Conservation (phyloP, 495 filamentous ascomycete genomes). For the Penicillium riverlandense region DNA sequence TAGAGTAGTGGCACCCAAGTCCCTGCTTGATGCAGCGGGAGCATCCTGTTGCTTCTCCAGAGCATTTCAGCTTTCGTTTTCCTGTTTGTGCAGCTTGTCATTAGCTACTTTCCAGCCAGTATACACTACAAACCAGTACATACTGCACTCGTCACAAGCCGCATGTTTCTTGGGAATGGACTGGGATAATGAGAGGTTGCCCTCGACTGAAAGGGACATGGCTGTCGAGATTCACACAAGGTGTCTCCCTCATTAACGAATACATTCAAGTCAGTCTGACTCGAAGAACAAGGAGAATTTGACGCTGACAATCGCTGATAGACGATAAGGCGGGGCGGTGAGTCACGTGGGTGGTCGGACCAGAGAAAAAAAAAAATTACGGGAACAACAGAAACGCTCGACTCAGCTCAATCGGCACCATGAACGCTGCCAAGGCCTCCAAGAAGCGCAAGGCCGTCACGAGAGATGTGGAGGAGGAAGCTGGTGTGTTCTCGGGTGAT, state of each 20-base stretch:
- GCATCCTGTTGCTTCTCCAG: constrained; percentile 35
- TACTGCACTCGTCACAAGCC: constrained; percentile 39
- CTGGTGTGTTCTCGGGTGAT: constrained; percentile 52
- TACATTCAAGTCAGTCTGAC: too few relatives aligned
- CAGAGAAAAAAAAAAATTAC: constrained; percentile 26
- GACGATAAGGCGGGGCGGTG: constrained; percentile 28
- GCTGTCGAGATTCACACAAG: neutral
- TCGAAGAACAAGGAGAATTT: neutral
- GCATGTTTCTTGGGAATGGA: constrained; percentile 26
- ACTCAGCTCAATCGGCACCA: constrained; percentile 14
- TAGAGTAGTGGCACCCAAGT: constrained; percentile 36
- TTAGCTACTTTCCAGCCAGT: constrained; percentile 10
- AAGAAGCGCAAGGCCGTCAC: constrained; percentile 56
- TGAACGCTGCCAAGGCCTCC: constrained; percentile 31
- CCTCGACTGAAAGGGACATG: neutral
- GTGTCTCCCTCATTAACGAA: too few relatives aligned
- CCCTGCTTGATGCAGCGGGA: constrained; percentile 35
- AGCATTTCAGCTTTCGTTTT: constrained; percentile 44
- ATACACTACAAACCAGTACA: too few relatives aligned
- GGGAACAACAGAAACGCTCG: constrained; percentile 5
- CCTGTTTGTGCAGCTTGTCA: constrained; percentile 16
- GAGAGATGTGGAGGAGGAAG: constrained; percentile 43
- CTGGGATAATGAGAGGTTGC: neutral
- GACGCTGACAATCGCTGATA: constrained; percentile 10
- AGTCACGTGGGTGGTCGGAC: constrained; percentile 41